Percentiles rank a stretch among this genome's conserved stretches.
Conservation (phyloP, 257 asterid species). For the Ocimum tenuiflorum region DNA sequence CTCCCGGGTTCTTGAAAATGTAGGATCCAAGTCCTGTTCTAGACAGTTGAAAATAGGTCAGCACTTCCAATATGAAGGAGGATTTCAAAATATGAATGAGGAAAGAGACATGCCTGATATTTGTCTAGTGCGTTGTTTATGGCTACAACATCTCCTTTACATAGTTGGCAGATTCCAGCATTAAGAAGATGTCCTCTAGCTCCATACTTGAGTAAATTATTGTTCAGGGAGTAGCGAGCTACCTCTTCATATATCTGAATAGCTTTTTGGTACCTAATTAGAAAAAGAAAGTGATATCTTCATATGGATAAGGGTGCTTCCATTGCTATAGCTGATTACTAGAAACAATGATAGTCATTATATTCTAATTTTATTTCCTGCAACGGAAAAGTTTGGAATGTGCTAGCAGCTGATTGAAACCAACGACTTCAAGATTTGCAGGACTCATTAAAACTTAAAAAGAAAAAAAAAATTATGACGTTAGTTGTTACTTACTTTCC, state of each 20-base stretch:
- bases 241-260: constrained; percentile 30
- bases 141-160: constrained; percentile 37
- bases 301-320: background rate
- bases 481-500: constrained; percentile 29
- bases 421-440: background rate
- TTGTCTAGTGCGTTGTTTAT: constrained; percentile 34
- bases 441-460: background rate
- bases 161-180: constrained; percentile 39
- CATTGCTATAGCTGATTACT: background rate
- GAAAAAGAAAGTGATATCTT: constrained; percentile 1
- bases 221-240: constrained; percentile 29
- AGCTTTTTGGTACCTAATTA: constrained; percentile 30
- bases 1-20: constrained; percentile 38
- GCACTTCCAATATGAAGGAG: background rate
- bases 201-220: constrained; percentile 34
- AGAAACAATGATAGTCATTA: background rate
- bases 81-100: background rate
- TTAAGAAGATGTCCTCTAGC: constrained; percentile 38
- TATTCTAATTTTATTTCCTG: background rate
- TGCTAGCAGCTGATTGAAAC: background rate
- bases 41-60: constrained; percentile 7
- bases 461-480: background rate
- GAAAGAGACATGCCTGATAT: constrained; percentile 29
- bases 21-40: constrained; percentile 40
- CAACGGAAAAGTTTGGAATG: background rate